Conservation (phyloP, 208 protist genomes). For the Leishmania aethiopica region DNA sequence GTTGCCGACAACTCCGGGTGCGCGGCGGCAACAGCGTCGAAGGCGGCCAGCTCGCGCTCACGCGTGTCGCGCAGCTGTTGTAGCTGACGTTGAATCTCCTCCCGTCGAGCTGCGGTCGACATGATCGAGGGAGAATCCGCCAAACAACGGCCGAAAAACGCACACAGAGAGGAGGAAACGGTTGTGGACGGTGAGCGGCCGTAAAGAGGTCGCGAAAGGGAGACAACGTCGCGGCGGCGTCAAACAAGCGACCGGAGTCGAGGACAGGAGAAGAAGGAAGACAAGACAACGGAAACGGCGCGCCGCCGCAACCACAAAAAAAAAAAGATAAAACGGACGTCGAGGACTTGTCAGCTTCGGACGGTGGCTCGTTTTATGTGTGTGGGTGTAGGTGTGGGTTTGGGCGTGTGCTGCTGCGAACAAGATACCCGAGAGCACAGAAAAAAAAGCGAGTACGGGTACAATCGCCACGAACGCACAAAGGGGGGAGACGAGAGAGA, state of each 20-base stretch:
- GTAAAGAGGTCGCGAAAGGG: background rate
- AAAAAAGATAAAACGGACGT: background rate
- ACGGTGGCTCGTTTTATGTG: background rate
- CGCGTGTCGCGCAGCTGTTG: constrained; percentile 60
- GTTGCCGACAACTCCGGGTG: constrained; percentile 42
- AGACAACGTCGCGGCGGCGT: background rate
- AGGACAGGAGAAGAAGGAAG: background rate
- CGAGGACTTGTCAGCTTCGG: background rate
- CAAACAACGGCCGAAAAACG: background rate
- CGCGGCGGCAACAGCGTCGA: constrained; percentile 53
- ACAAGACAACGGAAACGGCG: background rate
- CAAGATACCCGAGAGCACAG: background rate
- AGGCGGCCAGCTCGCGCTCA: constrained; percentile 65
- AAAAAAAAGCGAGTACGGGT: background rate
- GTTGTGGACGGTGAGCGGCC: background rate
- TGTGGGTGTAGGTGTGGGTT: background rate
- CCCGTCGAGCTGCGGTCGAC: constrained; percentile 39
- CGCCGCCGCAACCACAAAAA: background rate
- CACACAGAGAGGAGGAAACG: background rate
- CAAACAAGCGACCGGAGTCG: background rate
- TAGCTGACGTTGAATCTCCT: constrained; percentile 78
- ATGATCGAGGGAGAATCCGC: background rate
- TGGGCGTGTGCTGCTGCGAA: background rate
- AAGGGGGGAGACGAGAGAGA: background rate
- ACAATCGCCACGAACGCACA: background rate